Percentiles rank a stretch among this genome's conserved stretches.
These are phyloP conservation scores for Podospora fimiseda DNA, from an alignment of 495 filamentous ascomycete species.

Conservation along the genomic window DNA sequence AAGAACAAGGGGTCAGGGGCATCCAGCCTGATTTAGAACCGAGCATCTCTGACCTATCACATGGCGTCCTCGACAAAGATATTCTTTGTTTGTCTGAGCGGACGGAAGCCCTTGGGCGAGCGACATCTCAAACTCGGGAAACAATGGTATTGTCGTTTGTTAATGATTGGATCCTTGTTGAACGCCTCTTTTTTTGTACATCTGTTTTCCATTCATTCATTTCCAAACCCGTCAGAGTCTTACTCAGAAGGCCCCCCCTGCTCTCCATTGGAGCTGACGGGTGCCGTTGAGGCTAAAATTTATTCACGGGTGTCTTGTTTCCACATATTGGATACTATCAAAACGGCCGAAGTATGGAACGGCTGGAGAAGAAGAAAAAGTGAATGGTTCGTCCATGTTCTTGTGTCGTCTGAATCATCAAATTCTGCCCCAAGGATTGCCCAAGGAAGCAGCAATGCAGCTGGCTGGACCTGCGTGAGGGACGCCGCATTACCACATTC, in stretches of 20 bases:
- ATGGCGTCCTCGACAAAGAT: background rate
- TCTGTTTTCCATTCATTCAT: background rate
- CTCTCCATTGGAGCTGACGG: background rate
- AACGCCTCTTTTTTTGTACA: background rate
- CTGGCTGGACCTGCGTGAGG: background rate
- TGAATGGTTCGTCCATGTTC: background rate
- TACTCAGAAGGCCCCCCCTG: background rate
- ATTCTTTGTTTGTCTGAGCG: background rate
- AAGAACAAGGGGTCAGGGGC: slow-evolving; percentile 5
- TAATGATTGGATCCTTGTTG: background rate
- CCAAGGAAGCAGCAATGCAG: background rate
- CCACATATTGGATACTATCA: too few species aligned
- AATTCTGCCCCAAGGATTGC: background rate
- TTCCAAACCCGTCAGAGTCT: background rate
- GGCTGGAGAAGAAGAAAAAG: too few species aligned
- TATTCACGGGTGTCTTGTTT: background rate
- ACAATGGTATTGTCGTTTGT: background rate
- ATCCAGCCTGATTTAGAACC: slow-evolving; percentile 19
- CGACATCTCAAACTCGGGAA: background rate
- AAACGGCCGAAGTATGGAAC: too few species aligned
- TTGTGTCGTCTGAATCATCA: slow-evolving; percentile 1
- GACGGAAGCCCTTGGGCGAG: background rate
- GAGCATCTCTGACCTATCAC: background rate
- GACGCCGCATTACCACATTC: slow-evolving; percentile 10
- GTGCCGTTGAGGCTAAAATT: slow-evolving; percentile 2